Base-by-base conservation (phyloP, 1,284 basidiomycete genomes). In the Fistulinella staudtii region DNA sequence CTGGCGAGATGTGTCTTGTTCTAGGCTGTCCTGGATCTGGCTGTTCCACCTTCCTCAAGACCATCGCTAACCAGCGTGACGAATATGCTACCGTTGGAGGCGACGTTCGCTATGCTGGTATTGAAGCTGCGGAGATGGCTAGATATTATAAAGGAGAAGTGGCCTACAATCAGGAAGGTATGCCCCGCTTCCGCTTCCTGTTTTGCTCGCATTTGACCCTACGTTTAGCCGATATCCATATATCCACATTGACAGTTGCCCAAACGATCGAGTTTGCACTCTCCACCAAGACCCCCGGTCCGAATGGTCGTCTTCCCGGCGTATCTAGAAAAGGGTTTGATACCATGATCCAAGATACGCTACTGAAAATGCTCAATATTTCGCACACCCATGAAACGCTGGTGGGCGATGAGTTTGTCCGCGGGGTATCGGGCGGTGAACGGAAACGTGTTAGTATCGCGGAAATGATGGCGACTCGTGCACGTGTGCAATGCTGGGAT, bases 371-470 rank as follows among this genome's bases (percentile, higher is more conserved):
- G 73, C 79, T 93, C 47, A 89, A 90, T 55, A 85, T 94, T 52
- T 72, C 75, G 7, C 86, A 83, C 58, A 90, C 86, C 0, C 71
- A 73, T 46, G 70, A 85, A 53, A 93, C 89, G 1, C 77, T 88
- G 3, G 89, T 94, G 33, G 92, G 92, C 3, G 82, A 92, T 59
- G 85, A 85, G 49, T 87, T 85, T 52, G 82, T 93, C 1, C 82
- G 90, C 13, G 92, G 91, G 49, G 83, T 93, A 4, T 87, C 85
- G 0, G 92, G 91, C 39, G 92, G 93, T 28, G 89, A 91, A 61
- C 75, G 84, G 27, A 91, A 90, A 65, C 88, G 91, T 54, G 89
- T 93, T 13, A 88, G 85, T 38, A 91, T 93, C 56, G 82, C 85
- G 6, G 91, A 93, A 68, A 87, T 86, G 75, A 82, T 93, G 76